phyloP scores from a whole-genome alignment of 2,329 filamentous ascomycete species.

The Paracoccidioides brasiliensis region DNA sequence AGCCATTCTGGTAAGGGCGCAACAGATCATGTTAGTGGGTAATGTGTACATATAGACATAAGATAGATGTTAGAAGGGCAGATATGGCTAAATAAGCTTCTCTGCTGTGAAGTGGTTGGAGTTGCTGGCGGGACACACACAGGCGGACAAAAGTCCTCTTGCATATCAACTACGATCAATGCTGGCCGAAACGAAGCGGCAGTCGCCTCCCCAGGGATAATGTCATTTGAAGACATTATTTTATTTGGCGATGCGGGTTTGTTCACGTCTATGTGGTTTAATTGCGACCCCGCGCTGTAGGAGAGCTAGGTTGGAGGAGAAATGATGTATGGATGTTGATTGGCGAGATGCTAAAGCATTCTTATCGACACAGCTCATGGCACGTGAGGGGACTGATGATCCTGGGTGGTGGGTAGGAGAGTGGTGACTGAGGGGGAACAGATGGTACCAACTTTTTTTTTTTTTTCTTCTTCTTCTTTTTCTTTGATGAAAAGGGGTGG shows the following conservation, averaged over 20 bases:
- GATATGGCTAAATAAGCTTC: background rate
- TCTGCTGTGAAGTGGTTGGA: background rate
- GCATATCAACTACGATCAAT: constrained; percentile 71
- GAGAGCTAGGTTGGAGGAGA: background rate
- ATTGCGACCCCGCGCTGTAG: background rate
- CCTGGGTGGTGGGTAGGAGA: no score
- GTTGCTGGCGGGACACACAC: constrained; percentile 38
- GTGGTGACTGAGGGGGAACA: no score
- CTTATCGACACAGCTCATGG: no score
- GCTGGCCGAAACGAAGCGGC: constrained; percentile 36
- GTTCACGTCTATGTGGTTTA: background rate
- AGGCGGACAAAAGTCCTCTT: constrained; percentile 89
- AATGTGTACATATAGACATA: background rate
- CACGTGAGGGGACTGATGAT: no score
- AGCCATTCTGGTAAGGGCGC: constrained; percentile 48
- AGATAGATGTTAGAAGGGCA: background rate
- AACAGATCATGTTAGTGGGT: background rate
- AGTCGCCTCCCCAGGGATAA: background rate
- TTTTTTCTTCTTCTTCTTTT: no score
- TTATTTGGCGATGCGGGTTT: background rate
- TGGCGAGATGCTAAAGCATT: background rate
- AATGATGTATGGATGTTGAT: no score
- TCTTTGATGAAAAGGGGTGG: no score
- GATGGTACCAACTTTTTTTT: no score
- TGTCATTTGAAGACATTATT: constrained; percentile 1